These are phyloP conservation scores for Blastobotrys americana DNA, from an alignment of 805 yeast genomes.

Conservation along the genomic window DNA sequence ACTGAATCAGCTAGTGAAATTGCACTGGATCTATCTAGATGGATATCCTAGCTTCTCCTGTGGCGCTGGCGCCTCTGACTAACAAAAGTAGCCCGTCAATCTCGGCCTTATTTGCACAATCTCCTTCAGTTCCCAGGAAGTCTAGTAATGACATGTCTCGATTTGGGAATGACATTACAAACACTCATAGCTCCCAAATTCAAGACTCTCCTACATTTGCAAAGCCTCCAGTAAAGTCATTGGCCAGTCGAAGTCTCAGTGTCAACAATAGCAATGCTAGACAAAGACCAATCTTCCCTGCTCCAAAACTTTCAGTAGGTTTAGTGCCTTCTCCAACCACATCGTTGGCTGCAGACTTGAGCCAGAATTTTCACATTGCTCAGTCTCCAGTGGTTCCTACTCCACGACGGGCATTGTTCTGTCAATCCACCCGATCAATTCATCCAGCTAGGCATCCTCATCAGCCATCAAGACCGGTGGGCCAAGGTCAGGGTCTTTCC, in stretches of 20 bases:
- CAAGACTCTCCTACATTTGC: neutral
- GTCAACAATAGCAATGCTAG: slow-evolving; percentile 5
- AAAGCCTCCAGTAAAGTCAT: neutral
- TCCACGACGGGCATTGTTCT: slow-evolving; percentile 29
- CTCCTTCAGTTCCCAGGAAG: neutral
- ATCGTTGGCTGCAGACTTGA: slow-evolving; percentile 32
- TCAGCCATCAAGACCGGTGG: slow-evolving; percentile 15
- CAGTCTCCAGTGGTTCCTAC: slow-evolving; percentile 28
- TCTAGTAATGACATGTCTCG: neutral
- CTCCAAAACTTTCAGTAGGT: slow-evolving; percentile 12
- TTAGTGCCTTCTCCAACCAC: slow-evolving; percentile 18
- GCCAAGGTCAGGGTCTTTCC: neutral
- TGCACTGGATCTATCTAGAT: too few relatives aligned
- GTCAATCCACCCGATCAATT: too few relatives aligned
- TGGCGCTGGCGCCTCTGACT: neutral
- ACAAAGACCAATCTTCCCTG: slow-evolving; percentile 9
- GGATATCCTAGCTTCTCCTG: neutral
- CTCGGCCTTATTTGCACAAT: neutral
- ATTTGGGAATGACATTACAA: neutral
- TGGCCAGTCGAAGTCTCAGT: neutral
- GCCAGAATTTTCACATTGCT: slow-evolving; percentile 32
- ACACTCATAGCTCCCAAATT: neutral
- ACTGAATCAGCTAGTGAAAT: too few relatives aligned
- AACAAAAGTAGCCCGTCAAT: neutral
- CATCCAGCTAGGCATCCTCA: too few relatives aligned